Conservation (phyloP, 192 early-diverging fungal genomes). For the Coemansia nantahalensis region DNA sequence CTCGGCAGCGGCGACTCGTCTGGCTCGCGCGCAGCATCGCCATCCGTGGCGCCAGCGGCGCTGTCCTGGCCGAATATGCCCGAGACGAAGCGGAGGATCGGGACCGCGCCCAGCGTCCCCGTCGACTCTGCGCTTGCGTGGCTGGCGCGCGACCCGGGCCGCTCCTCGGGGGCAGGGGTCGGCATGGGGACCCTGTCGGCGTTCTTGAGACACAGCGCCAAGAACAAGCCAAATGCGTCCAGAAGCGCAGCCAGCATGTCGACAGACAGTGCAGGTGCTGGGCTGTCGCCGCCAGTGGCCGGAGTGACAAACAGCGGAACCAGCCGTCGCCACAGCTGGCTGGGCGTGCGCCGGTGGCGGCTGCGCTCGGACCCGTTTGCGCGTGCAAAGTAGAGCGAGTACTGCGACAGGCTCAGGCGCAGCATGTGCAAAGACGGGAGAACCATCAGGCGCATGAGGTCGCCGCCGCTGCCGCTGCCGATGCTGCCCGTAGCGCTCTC, state of each 20-base stretch:
- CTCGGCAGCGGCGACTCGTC: background rate
- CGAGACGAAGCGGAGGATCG: slow-evolving; percentile 31
- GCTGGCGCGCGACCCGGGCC: slow-evolving; percentile 35
- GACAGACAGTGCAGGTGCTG: slow-evolving; percentile 1
- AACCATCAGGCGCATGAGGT: slow-evolving; percentile 21
- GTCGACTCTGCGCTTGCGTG: slow-evolving; percentile 8
- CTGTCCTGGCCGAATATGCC: slow-evolving; percentile 35
- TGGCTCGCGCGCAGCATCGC: background rate
- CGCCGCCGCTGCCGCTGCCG: slow-evolving; percentile 2
- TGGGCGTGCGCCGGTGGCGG: slow-evolving; percentile 5
- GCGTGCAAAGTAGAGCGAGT: slow-evolving; percentile 29
- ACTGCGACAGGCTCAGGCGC: slow-evolving; percentile 33
- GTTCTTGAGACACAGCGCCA: slow-evolving; percentile 32
- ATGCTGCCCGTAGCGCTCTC: background rate
- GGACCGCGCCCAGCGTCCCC: slow-evolving; percentile 16
- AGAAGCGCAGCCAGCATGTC: slow-evolving; percentile 24
- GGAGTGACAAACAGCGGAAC: slow-evolving; percentile 36
- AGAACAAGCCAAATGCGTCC: slow-evolving; percentile 34
- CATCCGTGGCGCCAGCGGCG: no score
- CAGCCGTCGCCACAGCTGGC: slow-evolving; percentile 17
- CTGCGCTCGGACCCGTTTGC: background rate
- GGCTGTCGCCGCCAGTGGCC: background rate
- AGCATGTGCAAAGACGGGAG: slow-evolving; percentile 40
- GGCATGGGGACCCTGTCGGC: slow-evolving; percentile 10
- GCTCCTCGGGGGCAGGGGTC: background rate